Percentiles rank a stretch among this genome's conserved stretches.
phyloP scores from a whole-genome alignment of 2,329 filamentous ascomycete genomes.

The Claviceps arundinis region DNA sequence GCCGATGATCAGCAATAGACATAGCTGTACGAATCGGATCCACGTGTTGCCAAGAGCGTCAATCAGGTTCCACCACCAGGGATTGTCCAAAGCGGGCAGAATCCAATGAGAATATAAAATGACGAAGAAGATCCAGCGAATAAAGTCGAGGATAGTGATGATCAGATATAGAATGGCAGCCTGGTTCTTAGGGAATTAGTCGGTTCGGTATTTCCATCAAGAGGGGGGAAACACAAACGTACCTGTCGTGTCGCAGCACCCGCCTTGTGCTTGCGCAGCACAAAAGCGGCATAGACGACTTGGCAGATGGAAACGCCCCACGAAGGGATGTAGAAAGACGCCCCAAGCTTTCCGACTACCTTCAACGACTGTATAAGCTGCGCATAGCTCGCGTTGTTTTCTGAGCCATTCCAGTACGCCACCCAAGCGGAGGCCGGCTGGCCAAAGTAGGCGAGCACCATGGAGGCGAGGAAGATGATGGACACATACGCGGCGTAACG shows the following conservation, averaged over 20 bases:
- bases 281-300: constrained; percentile 5
- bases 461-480: neutral
- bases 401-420: constrained; percentile 6
- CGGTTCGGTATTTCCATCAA: too few species aligned
- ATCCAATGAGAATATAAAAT: constrained; percentile 5
- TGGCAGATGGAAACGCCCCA: constrained; percentile 5
- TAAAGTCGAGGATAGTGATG: constrained; percentile 3
- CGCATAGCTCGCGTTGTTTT: constrained; percentile 6
- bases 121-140: constrained; percentile 6
- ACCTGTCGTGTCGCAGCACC: constrained; percentile 3
- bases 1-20: constrained; percentile 4
- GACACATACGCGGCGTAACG: constrained; percentile 2
- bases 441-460: constrained; percentile 5
- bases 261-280: constrained; percentile 6
- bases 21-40: constrained; percentile 4
- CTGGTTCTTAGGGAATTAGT: neutral
- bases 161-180: constrained; percentile 4
- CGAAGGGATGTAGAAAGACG: constrained; percentile 4
- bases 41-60: constrained; percentile 6
- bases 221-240: neutral
- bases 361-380: constrained; percentile 5
- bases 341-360: constrained; percentile 5
- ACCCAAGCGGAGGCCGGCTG: constrained; percentile 5
- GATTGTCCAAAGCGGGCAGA: constrained; percentile 1
- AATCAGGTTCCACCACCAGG: constrained; percentile 5